Conservation (phyloP, 768 basidiomycete genomes). For the Sarcomyxa edulis region DNA sequence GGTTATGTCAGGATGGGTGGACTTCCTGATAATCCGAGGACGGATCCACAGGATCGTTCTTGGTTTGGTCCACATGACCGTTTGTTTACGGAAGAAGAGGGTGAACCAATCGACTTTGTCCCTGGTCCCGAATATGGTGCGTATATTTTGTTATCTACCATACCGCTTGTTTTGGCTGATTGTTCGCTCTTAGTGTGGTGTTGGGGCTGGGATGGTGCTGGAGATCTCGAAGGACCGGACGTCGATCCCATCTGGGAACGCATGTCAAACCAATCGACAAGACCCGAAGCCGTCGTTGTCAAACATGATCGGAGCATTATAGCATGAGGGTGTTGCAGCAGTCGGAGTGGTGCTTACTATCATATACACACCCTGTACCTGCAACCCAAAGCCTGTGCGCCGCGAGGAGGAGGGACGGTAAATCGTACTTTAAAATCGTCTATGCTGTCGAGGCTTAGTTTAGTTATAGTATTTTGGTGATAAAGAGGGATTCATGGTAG, state of each 20-base stretch:
- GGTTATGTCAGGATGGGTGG: slow-evolving; percentile 95
- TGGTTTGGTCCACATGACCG: slow-evolving; percentile 99
- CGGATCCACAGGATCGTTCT: slow-evolving; percentile 94
- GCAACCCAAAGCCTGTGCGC: no score
- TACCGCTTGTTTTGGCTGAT: no score
- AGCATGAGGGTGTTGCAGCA: no score
- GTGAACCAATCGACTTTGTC: slow-evolving; percentile 66
- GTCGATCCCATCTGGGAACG: slow-evolving; percentile 97
- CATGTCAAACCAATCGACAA: slow-evolving; percentile 63
- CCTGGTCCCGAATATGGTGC: slow-evolving; percentile 84
- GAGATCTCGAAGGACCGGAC: slow-evolving; percentile 95
- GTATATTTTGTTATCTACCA: slow-evolving; percentile 27
- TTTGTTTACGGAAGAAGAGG: slow-evolving; percentile 87
- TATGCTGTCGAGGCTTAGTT: no score
- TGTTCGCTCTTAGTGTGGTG: slow-evolving; percentile 74
- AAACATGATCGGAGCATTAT: slow-evolving; percentile 64
- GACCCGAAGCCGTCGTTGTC: slow-evolving; percentile 55
- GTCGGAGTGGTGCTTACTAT: no score
- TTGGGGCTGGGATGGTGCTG: slow-evolving; percentile 99
- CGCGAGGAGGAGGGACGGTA: no score
- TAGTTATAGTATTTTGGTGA: no score
- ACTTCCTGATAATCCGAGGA: slow-evolving; percentile 90
- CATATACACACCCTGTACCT: no score
- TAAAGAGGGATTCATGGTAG: no score
- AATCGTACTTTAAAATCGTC: no score